Evolutionary conservation across 176 grass and related monocot genomes (phyloP), one percentile per base, ranked within the genome.

Genomic region (Oryza officinalis): DNA sequence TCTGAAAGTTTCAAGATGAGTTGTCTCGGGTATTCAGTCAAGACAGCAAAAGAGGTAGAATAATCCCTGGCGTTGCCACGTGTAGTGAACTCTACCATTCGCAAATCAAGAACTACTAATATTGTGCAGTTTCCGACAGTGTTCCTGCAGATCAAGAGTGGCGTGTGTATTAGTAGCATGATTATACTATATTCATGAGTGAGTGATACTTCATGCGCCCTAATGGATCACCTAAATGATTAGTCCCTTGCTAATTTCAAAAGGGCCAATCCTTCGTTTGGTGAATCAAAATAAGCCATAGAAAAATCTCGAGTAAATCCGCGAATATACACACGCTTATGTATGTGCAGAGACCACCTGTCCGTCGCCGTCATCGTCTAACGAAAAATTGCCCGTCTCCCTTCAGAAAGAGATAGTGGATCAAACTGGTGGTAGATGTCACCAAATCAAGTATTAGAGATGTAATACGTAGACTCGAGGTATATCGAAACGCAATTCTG

Each of bases 191-290:
- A 44, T 32, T 54, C 14, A 25, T 31, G 66, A 41, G 41, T 79
- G 28, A 30, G 33, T 35, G 81, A 27, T 70, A 47, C 63, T 84
- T 85, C 81, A 74, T 17, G 47, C 52, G 12, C 35, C 44, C 47
- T 38, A 69, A 75, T 30, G 63, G 64, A 18, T 69, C 26, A 70
- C 47, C 47, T 25, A 38, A 57, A 57, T 57, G 6, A 52, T 11
- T 30, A 8, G 27, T 23, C 20, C 3, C 8, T 30, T 83, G 43
- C 65, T 79, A 27, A 25, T 69, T 74, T 47, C 27, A 32, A 63
- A 38, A 44, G 74, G 37, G 47, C 22, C 14, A 74, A 46, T 10
- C 41, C 13, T 25, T 27, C 20, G 70, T 65, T 70, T 20, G 41
- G 67, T 72, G 67, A 43, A 73, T 83, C 57, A 83, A 35, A 35